Evolutionary conservation across 2,329 filamentous ascomycete genomes (phyloP), one percentile per base, ranked within the genome.

Genomic region (Xylaria sp.): DNA sequence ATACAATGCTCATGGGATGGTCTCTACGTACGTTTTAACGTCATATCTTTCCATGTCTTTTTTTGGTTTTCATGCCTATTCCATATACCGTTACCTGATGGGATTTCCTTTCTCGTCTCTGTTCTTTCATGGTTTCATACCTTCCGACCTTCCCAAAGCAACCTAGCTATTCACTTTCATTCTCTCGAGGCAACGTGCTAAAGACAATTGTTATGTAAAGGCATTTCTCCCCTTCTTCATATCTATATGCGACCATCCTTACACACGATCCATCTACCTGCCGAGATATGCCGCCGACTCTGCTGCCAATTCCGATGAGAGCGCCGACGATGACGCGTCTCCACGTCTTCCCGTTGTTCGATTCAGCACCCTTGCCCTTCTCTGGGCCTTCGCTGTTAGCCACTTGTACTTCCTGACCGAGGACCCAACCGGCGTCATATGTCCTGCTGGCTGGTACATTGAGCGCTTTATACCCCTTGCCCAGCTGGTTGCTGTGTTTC

Each of bases 1-100:
- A 76, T 80, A 8, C 79, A 78, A 67, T 80, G 74, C 69, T 80
- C 78, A 48, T 79, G 73, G 72, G 75, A 78, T 46, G 79, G 79
- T 15, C 68, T 80, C 48, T 74, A 80, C 72, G 79, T 81, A 70
- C 36, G 77, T 73, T 18, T 41, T 20, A 5, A 7, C 43, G 6
- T 48, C 43, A 8, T n/a, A 10, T 15, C 48, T 15, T 33, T 28
- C 28, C 3, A 10, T 31, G 25, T 49, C n/a, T 9, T 48, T 10
- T 10, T 9, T 4, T 49, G 18, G 18, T 8, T 10, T 8, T 9
- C 9, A 48, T 20, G 7, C n/a, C 5, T 23, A 23, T 25, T 20
- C 1, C 9, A 57, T 36, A 1, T 36, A 9, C 33, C 8, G 33
- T 28, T 28, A 36, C 33, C 33, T 28, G 28, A 28, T 28, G 28